These are phyloP conservation scores for Saccharomyces mikatae DNA, from an alignment of 805 yeast species.

Conservation along the genomic window DNA sequence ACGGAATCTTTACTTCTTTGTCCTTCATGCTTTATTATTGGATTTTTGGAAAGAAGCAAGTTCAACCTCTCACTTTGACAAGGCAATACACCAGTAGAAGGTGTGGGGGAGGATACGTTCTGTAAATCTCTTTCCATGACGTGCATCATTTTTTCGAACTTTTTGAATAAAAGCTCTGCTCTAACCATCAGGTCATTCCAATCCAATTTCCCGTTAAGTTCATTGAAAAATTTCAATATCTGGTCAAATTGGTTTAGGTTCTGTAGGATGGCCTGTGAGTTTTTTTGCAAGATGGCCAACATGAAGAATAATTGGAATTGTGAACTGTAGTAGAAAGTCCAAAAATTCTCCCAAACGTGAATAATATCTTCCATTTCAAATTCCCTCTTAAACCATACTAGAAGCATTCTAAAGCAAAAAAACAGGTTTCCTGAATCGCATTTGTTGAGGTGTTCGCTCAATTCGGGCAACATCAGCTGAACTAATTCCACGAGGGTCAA, in stretches of 20 bases:
- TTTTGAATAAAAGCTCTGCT: slow-evolving; percentile 72
- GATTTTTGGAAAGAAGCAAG: slow-evolving; percentile 47
- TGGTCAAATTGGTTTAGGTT: slow-evolving; percentile 80
- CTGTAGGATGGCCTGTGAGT: slow-evolving; percentile 67
- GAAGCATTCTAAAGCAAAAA: slow-evolving; percentile 88
- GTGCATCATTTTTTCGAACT: slow-evolving; percentile 72
- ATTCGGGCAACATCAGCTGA: slow-evolving; percentile 82
- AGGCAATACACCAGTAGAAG: slow-evolving; percentile 9
- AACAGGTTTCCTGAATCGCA: slow-evolving; percentile 87
- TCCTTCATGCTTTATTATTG: slow-evolving; percentile 57
- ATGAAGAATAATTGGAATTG: slow-evolving; percentile 87
- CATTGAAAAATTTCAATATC: slow-evolving; percentile 87
- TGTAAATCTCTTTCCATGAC: slow-evolving; percentile 56
- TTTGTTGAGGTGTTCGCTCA: slow-evolving; percentile 73
- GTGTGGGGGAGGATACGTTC: background rate
- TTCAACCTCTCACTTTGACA: slow-evolving; percentile 37
- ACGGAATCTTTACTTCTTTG: slow-evolving; percentile 22
- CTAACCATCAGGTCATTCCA: slow-evolving; percentile 72
- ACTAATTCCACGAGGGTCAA: slow-evolving; percentile 71
- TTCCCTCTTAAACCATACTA: slow-evolving; percentile 94
- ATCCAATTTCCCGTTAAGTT: slow-evolving; percentile 67
- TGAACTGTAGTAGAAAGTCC: slow-evolving; percentile 80
- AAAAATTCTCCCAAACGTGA: slow-evolving; percentile 83
- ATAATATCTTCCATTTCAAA: slow-evolving; percentile 70
- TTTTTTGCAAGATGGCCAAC: slow-evolving; percentile 79